phyloP scores from a whole-genome alignment of 2,329 filamentous ascomycete species.

The Bisporella sp. region DNA sequence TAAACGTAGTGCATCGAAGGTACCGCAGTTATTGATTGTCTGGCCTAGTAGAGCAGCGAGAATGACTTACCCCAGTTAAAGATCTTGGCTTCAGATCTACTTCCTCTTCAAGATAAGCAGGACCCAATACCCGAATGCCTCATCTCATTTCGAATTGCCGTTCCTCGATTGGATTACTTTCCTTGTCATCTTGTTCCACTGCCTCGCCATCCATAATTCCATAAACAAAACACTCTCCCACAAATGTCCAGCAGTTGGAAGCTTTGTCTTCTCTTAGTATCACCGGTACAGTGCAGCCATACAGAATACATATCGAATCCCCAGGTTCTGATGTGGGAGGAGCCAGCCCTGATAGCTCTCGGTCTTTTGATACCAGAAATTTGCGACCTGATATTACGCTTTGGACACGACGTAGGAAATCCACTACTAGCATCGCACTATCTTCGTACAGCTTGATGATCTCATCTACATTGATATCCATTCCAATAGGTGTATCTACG shows the following conservation, averaged over 20 bases:
- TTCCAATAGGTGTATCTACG: background rate
- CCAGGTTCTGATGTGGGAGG: constrained; percentile 1
- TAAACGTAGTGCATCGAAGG: too few relatives aligned
- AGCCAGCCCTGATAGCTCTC: constrained; percentile 1
- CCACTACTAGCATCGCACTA: background rate
- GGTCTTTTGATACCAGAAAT: background rate
- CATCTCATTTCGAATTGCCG: background rate
- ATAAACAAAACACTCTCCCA: constrained; percentile 13
- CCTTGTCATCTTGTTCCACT: background rate
- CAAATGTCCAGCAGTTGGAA: background rate
- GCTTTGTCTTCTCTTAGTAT: constrained; percentile 2
- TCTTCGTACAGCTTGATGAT: constrained; percentile 1
- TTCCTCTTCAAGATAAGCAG: too few relatives aligned
- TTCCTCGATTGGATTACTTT: background rate
- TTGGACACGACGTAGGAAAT: constrained; percentile 10
- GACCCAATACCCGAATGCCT: too few relatives aligned
- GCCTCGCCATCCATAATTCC: constrained; percentile 14
- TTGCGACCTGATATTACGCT: background rate
- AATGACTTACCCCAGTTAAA: too few relatives aligned
- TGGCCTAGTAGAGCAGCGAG: too few relatives aligned
- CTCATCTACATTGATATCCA: constrained; percentile 7
- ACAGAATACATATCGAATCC: constrained; percentile 8
- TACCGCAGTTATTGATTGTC: too few relatives aligned
- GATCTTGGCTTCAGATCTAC: too few relatives aligned
- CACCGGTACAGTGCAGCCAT: constrained; percentile 12